Percentiles rank a stretch among this genome's conserved stretches.
Conservation (phyloP, 2,329 filamentous ascomycete genomes). For the Cytospora piceae region DNA sequence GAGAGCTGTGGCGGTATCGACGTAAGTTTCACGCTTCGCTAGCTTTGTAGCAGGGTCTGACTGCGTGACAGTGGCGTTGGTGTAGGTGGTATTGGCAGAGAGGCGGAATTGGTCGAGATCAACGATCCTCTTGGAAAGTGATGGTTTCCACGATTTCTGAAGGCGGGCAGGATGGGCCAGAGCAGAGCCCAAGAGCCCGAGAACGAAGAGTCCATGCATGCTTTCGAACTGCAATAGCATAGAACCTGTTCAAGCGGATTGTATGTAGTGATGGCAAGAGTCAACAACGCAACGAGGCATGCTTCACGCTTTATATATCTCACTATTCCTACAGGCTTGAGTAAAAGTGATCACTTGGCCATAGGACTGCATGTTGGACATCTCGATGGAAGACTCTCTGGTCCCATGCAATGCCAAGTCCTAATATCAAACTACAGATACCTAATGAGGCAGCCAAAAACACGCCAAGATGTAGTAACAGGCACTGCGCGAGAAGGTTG, state of each 20-base stretch:
- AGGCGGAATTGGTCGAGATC: constrained; percentile 42
- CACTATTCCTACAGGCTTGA: too few species aligned
- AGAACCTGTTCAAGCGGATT: not conserved
- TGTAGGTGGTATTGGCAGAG: constrained; percentile 38
- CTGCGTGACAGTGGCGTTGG: constrained; percentile 36
- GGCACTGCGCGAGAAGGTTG: too few species aligned
- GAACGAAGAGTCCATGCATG: constrained; percentile 21
- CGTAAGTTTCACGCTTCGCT: constrained; percentile 43
- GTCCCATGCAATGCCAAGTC: not conserved
- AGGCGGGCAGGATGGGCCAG: constrained; percentile 18
- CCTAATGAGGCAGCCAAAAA: constrained; percentile 1
- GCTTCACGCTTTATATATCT: too few species aligned
- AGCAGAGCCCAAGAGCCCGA: constrained; percentile 24
- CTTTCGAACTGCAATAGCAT: not conserved
- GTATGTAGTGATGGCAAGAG: not conserved
- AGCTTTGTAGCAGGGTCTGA: constrained; percentile 34
- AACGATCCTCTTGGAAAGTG: constrained; percentile 34
- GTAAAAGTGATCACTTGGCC: too few species aligned
- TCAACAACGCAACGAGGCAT: not conserved
- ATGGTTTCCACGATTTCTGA: constrained; percentile 21
- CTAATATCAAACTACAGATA: not conserved
- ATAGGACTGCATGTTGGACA: too few species aligned
- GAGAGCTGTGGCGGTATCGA: constrained; percentile 49
- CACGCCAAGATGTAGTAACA: constrained; percentile 1
- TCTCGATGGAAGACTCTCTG: too few species aligned